A percentile compares a stretch with the other conserved stretches of the same genome.
Conservation (phyloP, 2,329 filamentous ascomycete species). For the Pezicula neosporulosa region DNA sequence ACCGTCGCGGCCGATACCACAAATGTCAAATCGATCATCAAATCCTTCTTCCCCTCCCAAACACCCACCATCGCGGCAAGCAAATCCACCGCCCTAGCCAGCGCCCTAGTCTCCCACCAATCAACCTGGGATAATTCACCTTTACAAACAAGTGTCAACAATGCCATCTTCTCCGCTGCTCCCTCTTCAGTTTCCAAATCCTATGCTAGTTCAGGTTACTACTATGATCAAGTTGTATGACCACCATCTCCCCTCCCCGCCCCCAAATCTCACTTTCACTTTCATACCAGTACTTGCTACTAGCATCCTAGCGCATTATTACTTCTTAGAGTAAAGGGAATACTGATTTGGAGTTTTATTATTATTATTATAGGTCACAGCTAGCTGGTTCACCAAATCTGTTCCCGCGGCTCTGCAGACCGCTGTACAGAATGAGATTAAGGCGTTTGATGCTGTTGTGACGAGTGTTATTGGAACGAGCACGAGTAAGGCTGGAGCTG, state of each 20-base stretch:
- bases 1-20: slow-evolving; percentile 3
- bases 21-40: slow-evolving; percentile 14
- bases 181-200: slow-evolving; percentile 9
- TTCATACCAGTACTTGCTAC: too few species aligned
- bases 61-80: slow-evolving; percentile 14
- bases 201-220: slow-evolving; percentile 8
- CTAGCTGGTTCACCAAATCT: slow-evolving; percentile 19
- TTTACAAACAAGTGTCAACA: slow-evolving; percentile 12
- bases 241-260: too few species aligned
- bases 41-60: slow-evolving; percentile 10
- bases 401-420: slow-evolving; percentile 13
- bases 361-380: background rate
- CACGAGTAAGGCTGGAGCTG: slow-evolving; percentile 8
- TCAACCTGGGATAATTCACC: slow-evolving; percentile 12
- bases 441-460: slow-evolving; percentile 9
- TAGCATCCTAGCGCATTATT: too few species aligned
- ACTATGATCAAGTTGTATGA: slow-evolving; percentile 6
- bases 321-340: too few species aligned
- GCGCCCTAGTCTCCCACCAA: slow-evolving; percentile 11
- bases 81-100: slow-evolving; percentile 18
- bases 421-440: slow-evolving; percentile 11
- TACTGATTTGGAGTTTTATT: too few species aligned
- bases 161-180: slow-evolving; percentile 17
- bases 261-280: too few species aligned
- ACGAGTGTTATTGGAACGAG: slow-evolving; percentile 14